Evolutionary conservation across 2,329 filamentous ascomycete species (phyloP).

Genomic region (Xylaria digitata): DNA sequence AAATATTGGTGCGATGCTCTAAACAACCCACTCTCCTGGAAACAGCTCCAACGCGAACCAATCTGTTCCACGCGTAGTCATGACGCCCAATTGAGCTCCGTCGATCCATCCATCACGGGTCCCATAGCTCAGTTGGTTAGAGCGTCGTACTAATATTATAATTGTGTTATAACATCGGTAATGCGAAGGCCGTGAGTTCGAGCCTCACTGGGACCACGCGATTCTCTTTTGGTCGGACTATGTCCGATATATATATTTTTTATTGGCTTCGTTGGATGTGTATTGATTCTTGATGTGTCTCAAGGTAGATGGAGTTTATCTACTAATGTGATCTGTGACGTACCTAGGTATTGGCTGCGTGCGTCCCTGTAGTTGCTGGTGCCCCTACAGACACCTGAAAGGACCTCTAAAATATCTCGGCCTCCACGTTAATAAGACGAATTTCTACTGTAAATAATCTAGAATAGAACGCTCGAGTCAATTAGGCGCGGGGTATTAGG

Average conservation of each 20-base stretch:
- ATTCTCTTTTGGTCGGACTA: background rate
- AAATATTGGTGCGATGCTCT: too few species aligned
- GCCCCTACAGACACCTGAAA: too few species aligned
- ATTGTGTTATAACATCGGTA: conserved; percentile 1
- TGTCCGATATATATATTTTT: background rate
- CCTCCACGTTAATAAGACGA: background rate
- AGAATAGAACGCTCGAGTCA: background rate
- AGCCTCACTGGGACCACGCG: conserved; percentile 26
- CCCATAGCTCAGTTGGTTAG: conserved; percentile 23
- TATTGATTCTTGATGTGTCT: too few species aligned
- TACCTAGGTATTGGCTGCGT: too few species aligned
- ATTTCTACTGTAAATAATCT: background rate
- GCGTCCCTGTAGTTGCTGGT: too few species aligned
- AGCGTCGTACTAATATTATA: conserved; percentile 27
- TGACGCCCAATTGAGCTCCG: too few species aligned
- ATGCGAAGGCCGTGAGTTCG: conserved; percentile 32
- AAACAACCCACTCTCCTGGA: too few species aligned
- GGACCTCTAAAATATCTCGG: too few species aligned
- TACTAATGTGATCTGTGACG: too few species aligned
- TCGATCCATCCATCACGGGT: background rate
- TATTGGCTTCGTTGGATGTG: background rate
- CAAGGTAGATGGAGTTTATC: too few species aligned
- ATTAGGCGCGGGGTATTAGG: background rate
- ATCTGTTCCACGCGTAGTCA: too few species aligned
- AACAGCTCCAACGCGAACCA: too few species aligned